Evolutionary conservation across 345 rosid species (phyloP), one percentile per base, ranked within the genome.

Genomic region (Anastatica hierochuntica): DNA sequence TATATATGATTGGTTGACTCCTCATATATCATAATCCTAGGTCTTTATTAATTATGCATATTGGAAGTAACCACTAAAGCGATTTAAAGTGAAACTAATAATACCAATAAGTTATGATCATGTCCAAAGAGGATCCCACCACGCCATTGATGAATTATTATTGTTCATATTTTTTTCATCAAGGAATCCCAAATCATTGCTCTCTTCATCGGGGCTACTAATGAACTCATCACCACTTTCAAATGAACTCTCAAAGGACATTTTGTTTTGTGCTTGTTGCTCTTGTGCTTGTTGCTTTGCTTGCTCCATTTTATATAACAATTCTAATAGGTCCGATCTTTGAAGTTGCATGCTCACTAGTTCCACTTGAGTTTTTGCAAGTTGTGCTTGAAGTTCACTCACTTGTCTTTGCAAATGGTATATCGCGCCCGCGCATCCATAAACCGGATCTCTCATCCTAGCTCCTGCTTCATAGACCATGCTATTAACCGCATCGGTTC

Each of bases 391-490:
- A 11, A 88, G 86, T 66, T 88, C 92, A 29, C 54, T 77, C 2
- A 88, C 78, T 71, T 85, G 97, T 29, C 80, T 85, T 26, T 82
- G 97, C 8, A 88, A 77, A 34, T 82, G 90, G 67, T 81, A 84
- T n/a, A 88, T 82, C 0, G 88, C 80, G 10, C 97, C 97, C 0
- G 97, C 92, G n/a, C 88, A 80, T 7, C 97, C 97, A 58, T 88
- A 88, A 17, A 88, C 84, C 2, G 97, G 97, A 53, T 88, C 97
- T 41, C 97, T 69, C 37, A 88, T 76, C 55, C 97, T 77, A 3
- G 97, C 90, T 34, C 85, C 70, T 0, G 97, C 97, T 56, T 88
- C 97, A n/a, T 88, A 88, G 1, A 85, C 97, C 97, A 88, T 88
- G 74, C 95, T 85, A 74, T 92, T 88, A 39, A 88, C 97, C 7